Evolutionary conservation across 768 basidiomycete species (phyloP).

Genomic region (Termitomyces sp.): DNA sequence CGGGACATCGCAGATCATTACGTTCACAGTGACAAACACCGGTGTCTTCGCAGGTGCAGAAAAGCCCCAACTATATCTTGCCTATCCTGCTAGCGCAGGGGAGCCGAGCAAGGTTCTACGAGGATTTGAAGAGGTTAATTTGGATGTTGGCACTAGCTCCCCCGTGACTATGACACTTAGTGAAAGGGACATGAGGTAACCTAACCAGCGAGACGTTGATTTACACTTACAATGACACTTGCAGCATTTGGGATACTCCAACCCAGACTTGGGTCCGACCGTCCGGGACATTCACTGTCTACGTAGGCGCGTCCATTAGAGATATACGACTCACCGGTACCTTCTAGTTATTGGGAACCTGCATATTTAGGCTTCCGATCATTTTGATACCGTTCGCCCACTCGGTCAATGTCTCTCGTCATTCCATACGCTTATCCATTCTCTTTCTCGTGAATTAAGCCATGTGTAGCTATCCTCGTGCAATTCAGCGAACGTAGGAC

Average conservation of each 20-base stretch:
- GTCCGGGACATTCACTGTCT: conserved; percentile 45
- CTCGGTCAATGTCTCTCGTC: neutral
- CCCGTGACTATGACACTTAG: conserved; percentile 32
- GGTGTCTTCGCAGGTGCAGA: conserved; percentile 46
- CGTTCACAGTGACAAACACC: conserved; percentile 43
- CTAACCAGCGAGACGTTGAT: neutral
- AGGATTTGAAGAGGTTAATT: conserved; percentile 44
- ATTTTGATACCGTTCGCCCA: neutral
- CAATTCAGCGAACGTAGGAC: too few relatives aligned
- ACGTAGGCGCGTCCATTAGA: conserved; percentile 46
- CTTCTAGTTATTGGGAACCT: conserved; percentile 9
- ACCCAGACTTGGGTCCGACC: conserved; percentile 48
- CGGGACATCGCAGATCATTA: conserved; percentile 26
- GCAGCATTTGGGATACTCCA: conserved; percentile 48
- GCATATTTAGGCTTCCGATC: neutral
- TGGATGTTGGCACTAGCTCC: conserved; percentile 31
- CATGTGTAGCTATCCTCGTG: too few relatives aligned
- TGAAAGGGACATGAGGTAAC: conserved; percentile 41
- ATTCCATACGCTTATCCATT: too few relatives aligned
- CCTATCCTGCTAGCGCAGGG: conserved; percentile 39
- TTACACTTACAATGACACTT: neutral
- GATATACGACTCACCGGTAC: conserved; percentile 40
- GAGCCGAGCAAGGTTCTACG: conserved; percentile 47
- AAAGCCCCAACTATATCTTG: conserved; percentile 50
- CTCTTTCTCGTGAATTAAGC: too few relatives aligned